Evolutionary conservation across 257 asterid genomes (phyloP), one percentile per base, ranked within the genome.

Genomic region (Capsicum chinense): DNA sequence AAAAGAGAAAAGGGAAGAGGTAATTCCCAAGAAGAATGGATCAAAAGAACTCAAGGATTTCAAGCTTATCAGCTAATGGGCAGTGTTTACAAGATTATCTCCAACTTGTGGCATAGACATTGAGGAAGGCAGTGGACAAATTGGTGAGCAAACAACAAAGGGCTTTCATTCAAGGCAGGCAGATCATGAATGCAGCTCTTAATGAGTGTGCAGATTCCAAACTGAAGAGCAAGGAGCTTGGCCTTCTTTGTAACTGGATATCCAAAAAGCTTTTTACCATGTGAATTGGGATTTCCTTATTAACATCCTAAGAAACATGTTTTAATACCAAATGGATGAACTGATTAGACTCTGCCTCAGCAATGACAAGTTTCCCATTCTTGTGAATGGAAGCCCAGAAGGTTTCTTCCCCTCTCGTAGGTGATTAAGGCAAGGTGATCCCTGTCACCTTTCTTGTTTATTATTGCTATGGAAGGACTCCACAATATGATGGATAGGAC

Each of bases 71-170:
- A 64, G 44, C 44, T 26, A 64, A 64, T 64, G 26, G 70, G 70
- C 44, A 64, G 70, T 64, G 70, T 64, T 64, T 64, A 26, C 17
- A 26, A 64, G 70, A 64, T 64, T 64, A 26, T 64, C 42, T 64
- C 70, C 70, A 64, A 64, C 70, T 64, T 64, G 70, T 5, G 70
- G 8, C 44, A 64, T 16, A 64, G 70, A 5, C 16, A 64, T 64
- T 33, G 70, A 64, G 26, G 70, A 63, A 63, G 44, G 44, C 26
- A 2, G 68, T 5, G 42, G 44, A 12, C 44, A 63, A 63, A 63
- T 63, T 21, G 70, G 33, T 63, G 70, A 63, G 70, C 70, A 63
- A 26, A 21, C 70, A 63, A 63, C 17, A 63, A 63, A 63, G 11
- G 70, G 42, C 9, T 11, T 63, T 63, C 70, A 11, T 63, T 63